Conservation (phyloP, 495 filamentous ascomycete species). For the Neurospora sp. region DNA sequence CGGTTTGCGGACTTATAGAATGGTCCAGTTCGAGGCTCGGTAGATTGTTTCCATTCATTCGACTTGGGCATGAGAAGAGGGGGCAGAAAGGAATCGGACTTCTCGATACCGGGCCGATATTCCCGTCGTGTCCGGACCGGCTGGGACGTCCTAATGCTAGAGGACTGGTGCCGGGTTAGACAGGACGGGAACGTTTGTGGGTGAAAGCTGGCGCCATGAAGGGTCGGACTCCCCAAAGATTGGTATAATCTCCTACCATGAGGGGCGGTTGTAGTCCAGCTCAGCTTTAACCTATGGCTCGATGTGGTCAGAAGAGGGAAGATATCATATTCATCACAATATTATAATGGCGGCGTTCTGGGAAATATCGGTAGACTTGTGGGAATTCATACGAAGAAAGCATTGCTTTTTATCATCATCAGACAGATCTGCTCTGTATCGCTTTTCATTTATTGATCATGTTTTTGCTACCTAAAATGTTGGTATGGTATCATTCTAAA, state of each 20-base stretch:
- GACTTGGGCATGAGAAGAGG: conserved; percentile 1
- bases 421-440: not conserved
- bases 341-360: not conserved
- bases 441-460: not conserved
- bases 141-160: not conserved
- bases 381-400: not conserved
- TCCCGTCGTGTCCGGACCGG: not conserved
- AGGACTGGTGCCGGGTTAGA: not conserved
- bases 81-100: not conserved
- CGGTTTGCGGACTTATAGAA: conserved; percentile 34
- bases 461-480: not conserved
- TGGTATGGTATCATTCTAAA: not conserved
- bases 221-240: not conserved
- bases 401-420: not conserved
- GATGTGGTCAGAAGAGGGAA: not conserved
- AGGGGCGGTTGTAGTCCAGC: too few species aligned
- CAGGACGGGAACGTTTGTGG: not conserved
- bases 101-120: not conserved
- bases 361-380: not conserved
- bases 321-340: not conserved
- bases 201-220: not conserved
- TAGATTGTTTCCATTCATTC: conserved; percentile 24
- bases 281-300: not conserved
- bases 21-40: conserved; percentile 98
- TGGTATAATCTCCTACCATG: not conserved